These are phyloP conservation scores for Emergomyces africanus DNA, from an alignment of 2,329 filamentous ascomycete species.

Conservation along the genomic window DNA sequence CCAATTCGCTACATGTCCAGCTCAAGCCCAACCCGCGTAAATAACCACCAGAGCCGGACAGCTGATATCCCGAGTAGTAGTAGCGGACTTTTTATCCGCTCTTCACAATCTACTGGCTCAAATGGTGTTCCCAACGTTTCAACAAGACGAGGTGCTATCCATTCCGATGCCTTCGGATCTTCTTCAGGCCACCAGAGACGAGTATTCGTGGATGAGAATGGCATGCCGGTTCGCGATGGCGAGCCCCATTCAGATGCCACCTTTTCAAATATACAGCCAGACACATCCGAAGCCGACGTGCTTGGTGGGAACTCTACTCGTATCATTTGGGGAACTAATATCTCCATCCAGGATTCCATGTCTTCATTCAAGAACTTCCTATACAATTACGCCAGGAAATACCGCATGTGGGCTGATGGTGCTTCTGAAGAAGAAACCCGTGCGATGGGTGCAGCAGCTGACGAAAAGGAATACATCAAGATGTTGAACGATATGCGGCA, in stretches of 20 bases:
- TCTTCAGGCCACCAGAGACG: conserved; percentile 42
- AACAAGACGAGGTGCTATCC: conserved; percentile 70
- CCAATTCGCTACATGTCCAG: conserved; percentile 84
- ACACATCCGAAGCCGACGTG: conserved; percentile 81
- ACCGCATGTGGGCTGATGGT: conserved; percentile 85
- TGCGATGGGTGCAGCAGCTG: conserved; percentile 52
- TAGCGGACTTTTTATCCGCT: conserved; percentile 73
- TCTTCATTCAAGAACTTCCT: conserved; percentile 84
- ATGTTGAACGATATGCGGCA: conserved; percentile 85
- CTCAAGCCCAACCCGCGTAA: conserved; percentile 63
- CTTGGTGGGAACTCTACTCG: conserved; percentile 70
- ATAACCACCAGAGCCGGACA: conserved; percentile 42
- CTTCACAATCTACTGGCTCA: conserved; percentile 41
- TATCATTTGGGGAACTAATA: conserved; percentile 94
- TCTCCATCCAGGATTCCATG: conserved; percentile 83
- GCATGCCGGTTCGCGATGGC: conserved; percentile 42
- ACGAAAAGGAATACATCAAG: conserved; percentile 70
- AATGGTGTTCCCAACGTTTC: conserved; percentile 40
- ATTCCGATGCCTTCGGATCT: conserved; percentile 57
- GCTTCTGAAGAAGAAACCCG: conserved; percentile 62
- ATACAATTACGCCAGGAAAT: conserved; percentile 82
- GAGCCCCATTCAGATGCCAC: conserved; percentile 46
- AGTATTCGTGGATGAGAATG: conserved; percentile 52
- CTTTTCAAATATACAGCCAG: conserved; percentile 59
- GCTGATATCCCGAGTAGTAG: conserved; percentile 69